Conservation (phyloP, 139 green algal genomes). For the Zygnema circumcarinatum region DNA sequence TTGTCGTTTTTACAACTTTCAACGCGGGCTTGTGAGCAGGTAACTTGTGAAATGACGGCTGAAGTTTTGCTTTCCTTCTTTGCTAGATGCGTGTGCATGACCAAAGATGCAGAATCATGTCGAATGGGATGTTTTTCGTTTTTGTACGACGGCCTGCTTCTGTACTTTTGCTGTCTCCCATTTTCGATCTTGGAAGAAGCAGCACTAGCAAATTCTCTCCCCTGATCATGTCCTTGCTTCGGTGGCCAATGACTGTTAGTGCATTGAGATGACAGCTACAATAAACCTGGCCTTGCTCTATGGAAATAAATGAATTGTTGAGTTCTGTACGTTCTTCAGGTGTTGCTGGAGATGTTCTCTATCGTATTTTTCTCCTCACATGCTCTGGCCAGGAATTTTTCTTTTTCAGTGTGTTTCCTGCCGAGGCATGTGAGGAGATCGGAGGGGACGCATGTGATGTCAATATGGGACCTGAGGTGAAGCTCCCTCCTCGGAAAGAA, state of each 20-base stretch:
- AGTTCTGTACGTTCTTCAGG: not conserved
- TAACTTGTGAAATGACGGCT: too few species aligned
- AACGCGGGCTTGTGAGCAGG: too few species aligned
- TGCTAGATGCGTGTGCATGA: too few species aligned
- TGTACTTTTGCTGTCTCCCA: too few species aligned
- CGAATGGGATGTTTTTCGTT: too few species aligned
- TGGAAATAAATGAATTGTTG: not conserved
- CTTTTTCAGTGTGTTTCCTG: slow-evolving; percentile 44
- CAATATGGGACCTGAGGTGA: slow-evolving; percentile 20
- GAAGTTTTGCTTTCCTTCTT: not conserved
- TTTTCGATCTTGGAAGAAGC: too few species aligned
- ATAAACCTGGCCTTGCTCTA: not conserved
- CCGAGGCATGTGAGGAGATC: slow-evolving; percentile 43
- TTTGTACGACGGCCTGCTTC: too few species aligned
- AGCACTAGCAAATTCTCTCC: too few species aligned
- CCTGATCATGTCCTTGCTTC: too few species aligned
- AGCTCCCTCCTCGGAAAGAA: slow-evolving; percentile 3
- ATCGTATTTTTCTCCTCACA: not conserved
- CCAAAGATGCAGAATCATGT: too few species aligned
- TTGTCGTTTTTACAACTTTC: not conserved
- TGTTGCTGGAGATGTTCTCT: not conserved
- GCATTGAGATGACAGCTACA: not conserved
- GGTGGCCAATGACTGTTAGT: too few species aligned
- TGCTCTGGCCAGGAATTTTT: not conserved
- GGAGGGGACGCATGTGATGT: slow-evolving; percentile 29